Evolutionary conservation across 75 land plant species (phyloP), one percentile per base, ranked within the genome.

Genomic region (Adiantum capillusveneris): DNA sequence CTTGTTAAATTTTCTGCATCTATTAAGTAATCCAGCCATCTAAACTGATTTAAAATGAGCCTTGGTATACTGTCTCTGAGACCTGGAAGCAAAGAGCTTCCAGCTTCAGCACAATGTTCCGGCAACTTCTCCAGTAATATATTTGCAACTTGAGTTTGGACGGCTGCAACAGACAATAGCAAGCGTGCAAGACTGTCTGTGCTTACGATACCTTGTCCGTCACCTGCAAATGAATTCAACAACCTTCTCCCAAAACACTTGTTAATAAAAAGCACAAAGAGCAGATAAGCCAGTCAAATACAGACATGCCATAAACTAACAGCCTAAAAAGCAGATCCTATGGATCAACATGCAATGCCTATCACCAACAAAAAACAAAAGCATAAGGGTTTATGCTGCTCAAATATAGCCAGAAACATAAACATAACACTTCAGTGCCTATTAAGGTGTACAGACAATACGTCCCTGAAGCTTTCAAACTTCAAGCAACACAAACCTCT

Each of bases 1-100:
- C 76, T 79, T 18, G 81, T 58, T 44, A 88, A 70, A 28, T 58
- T 71, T 42, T 75, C 51, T 17, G 79, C 55, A 62, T 87, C 88
- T 0, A 84, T 85, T 26, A 91, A 70, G 53, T 84, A 91, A 58
- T 91, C 88, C 46, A 91, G 86, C 94, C 94, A 91, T 20, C 81
- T 81, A 19, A 91, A 88, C 39, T 91, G 97, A 61, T 76, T 77
- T 22, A 91, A 66, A n/a, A 91, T 87, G 27, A 88, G 79, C 53
- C 86, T 72, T n/a, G 88, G 79, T 53, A 91, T 68, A 44, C 81
- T 84, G 27, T 80, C 83, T 25, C 64, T 59, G 44, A 74, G 48
- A n/a, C 62, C 49, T 31, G 58, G 58, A 44, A 75, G 67, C 0
- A 49, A 28, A 17, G 20, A 31, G 3, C n/a, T 43, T n/a, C 62